phyloP scores from a whole-genome alignment of 345 rosid genomes.

The Streptanthus diversifolius region DNA sequence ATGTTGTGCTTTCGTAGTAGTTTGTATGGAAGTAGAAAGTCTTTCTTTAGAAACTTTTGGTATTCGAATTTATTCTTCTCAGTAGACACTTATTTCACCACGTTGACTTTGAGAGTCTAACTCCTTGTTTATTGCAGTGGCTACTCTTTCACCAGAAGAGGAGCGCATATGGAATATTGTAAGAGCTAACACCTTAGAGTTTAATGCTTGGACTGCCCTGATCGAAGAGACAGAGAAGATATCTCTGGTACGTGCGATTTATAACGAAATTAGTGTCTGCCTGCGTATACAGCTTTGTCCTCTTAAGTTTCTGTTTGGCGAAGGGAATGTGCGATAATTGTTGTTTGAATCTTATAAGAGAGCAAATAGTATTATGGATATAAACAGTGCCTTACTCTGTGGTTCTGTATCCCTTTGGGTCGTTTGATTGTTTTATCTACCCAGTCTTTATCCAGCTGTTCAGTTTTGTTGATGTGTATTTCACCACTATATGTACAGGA shows the following conservation, averaged over 20 bases:
- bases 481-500: constrained; percentile 46
- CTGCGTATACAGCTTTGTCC: neutral
- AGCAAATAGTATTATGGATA: neutral
- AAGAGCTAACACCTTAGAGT: constrained; percentile 66
- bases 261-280: neutral
- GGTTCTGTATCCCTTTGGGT: neutral
- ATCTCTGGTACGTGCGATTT: constrained; percentile 55
- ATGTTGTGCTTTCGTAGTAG: neutral
- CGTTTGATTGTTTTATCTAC: neutral
- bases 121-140: constrained; percentile 21
- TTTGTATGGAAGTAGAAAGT: too few relatives aligned
- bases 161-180: constrained; percentile 84
- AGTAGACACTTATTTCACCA: too few relatives aligned
- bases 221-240: constrained; percentile 87
- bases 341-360: neutral
- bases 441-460: neutral
- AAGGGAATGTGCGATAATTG: neutral
- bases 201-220: constrained; percentile 86
- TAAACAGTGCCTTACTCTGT: neutral
- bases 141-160: constrained; percentile 70
- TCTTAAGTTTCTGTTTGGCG: neutral
- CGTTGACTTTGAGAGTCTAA: too few relatives aligned
- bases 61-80: neutral
- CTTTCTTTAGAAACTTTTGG: neutral
- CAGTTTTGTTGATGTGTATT: neutral